phyloP scores from a whole-genome alignment of 441 rosid species.

The Kokia cookei region DNA sequence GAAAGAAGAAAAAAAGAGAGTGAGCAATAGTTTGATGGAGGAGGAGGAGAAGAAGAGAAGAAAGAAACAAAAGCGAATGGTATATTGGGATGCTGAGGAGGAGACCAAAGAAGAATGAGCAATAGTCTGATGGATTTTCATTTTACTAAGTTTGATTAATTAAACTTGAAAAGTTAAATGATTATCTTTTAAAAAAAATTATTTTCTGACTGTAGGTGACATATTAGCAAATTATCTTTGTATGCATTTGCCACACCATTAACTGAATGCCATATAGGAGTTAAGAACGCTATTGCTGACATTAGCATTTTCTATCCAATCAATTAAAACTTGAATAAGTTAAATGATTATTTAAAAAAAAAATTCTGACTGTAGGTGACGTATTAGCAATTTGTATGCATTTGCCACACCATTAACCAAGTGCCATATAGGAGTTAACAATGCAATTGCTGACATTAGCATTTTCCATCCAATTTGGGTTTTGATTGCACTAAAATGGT shows the following conservation, averaged over 20 bases:
- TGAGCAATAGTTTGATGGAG: no score
- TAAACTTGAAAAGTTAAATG: neutral
- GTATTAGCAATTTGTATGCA: neutral
- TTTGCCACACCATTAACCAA: neutral
- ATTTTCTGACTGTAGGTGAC: neutral
- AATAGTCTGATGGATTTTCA: neutral
- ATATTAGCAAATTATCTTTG: neutral
- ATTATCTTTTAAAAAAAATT: neutral
- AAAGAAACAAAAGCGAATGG: neutral
- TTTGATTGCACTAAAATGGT: neutral
- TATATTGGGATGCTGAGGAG: neutral
- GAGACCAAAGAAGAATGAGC: neutral
- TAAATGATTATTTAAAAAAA: no score
- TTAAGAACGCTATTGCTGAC: neutral
- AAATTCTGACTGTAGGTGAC: neutral
- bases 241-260: neutral
- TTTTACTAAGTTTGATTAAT: neutral
- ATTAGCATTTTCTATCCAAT: neutral
- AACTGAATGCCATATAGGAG: neutral
- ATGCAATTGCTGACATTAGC: neutral
- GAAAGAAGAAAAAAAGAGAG: neutral
- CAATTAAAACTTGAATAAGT: no score
- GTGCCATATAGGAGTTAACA: neutral
- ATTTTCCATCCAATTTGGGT: neutral
- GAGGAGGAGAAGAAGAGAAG: neutral